phyloP scores from a whole-genome alignment of 1,284 basidiomycete species.

The Phenoliferia sp. region DNA sequence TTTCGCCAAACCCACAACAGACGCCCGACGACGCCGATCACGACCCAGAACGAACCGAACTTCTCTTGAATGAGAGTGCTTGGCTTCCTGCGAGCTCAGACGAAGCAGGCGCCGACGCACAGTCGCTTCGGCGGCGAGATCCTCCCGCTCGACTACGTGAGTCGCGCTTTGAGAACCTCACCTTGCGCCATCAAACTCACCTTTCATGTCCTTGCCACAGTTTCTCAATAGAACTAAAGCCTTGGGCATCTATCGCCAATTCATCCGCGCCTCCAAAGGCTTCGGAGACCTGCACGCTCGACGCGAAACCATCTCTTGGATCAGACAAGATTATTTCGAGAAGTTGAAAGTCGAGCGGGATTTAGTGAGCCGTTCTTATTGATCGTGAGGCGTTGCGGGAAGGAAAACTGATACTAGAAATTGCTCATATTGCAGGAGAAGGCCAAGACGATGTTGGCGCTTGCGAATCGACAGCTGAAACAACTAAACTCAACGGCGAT shows the following conservation, averaged over 20 bases:
- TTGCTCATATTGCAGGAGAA: slow-evolving; percentile 12
- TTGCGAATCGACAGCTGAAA: slow-evolving; percentile 29
- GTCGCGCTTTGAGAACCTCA: neutral
- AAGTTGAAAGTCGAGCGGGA: slow-evolving; percentile 20
- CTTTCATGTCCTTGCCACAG: slow-evolving; percentile 7
- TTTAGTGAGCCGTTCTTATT: slow-evolving; percentile 4
- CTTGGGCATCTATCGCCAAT: slow-evolving; percentile 26
- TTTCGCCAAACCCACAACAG: too few relatives aligned
- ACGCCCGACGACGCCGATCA: neutral
- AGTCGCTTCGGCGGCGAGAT: slow-evolving; percentile 17
- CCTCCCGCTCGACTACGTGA: slow-evolving; percentile 28
- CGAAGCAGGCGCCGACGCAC: neutral
- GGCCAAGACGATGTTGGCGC: slow-evolving; percentile 25
- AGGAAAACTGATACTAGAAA: neutral
- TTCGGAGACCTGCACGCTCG: slow-evolving; percentile 19
- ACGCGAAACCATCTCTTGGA: slow-evolving; percentile 26
- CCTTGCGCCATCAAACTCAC: neutral
- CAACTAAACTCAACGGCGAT: slow-evolving; percentile 29
- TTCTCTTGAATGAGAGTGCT: neutral
- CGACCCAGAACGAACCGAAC: neutral
- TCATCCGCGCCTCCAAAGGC: slow-evolving; percentile 25
- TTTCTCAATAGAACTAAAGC: slow-evolving; percentile 28
- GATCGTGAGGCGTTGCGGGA: neutral
- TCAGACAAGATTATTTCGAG: slow-evolving; percentile 29
- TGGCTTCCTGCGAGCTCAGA: neutral